Evolutionary conservation across 129 eudicot genomes (phyloP).

Genomic region (Chrysanthemum makinoi): DNA sequence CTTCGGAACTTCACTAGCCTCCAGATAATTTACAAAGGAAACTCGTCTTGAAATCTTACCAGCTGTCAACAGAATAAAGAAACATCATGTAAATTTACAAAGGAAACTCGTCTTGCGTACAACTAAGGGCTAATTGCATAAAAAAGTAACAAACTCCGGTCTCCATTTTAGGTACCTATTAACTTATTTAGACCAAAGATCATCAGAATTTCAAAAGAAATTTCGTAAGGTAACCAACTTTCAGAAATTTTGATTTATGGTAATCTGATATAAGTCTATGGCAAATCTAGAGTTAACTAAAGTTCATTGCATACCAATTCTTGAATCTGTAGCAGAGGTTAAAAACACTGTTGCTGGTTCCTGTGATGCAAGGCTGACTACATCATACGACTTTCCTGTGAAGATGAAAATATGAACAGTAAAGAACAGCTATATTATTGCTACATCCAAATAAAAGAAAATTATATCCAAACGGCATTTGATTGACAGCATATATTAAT

Average conservation of each 20-base stretch:
- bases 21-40: slow-evolving; percentile 69
- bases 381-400: slow-evolving; percentile 71
- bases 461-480: not conserved
- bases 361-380: slow-evolving; percentile 47
- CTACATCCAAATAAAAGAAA: not conserved
- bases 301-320: slow-evolving; percentile 44
- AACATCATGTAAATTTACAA: not conserved
- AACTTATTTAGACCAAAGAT: not conserved
- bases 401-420: slow-evolving; percentile 8
- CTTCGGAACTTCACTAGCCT: slow-evolving; percentile 52
- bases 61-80: slow-evolving; percentile 39
- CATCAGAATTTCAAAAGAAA: not conserved
- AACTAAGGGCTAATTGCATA: not conserved
- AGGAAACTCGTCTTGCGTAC: too few species aligned
- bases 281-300: not conserved
- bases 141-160: not conserved
- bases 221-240: not conserved
- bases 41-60: slow-evolving; percentile 74
- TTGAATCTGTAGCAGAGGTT: slow-evolving; percentile 54
- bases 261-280: not conserved
- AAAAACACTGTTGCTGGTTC: slow-evolving; percentile 66
- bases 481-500: not conserved
- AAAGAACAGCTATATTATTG: not conserved
- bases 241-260: not conserved
- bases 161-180: not conserved